Percentiles rank a stretch among this genome's conserved stretches.
Conservation (phyloP, 1,284 basidiomycete genomes). For the Ustilago hordei region DNA sequence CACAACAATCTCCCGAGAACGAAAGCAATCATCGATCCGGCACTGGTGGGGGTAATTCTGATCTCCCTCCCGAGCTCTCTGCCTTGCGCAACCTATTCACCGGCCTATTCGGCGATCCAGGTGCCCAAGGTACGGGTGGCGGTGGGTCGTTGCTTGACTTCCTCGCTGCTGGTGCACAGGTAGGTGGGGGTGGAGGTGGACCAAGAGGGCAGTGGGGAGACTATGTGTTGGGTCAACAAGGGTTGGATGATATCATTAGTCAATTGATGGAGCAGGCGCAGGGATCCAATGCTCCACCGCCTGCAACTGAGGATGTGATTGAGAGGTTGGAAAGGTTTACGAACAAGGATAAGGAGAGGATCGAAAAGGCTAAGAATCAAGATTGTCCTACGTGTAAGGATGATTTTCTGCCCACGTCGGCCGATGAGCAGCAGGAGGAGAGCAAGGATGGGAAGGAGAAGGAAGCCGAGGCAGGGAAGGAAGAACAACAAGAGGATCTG, state of each 20-base stretch:
- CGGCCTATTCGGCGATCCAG: conserved; percentile 52
- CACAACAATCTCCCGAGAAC: conserved; percentile 22
- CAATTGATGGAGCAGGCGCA: conserved; percentile 65
- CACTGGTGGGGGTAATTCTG: conserved; percentile 2
- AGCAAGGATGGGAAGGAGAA: neutral
- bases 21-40: neutral
- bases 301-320: conserved; percentile 58
- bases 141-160: conserved; percentile 50
- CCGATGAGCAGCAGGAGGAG: neutral
- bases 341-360: conserved; percentile 24
- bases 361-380: conserved; percentile 50
- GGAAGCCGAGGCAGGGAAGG: conserved; percentile 20
- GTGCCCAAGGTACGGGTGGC: conserved; percentile 7
- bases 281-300: conserved; percentile 54
- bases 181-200: conserved; percentile 26
- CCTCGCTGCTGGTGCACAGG: conserved; percentile 35
- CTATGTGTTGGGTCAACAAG: conserved; percentile 60
- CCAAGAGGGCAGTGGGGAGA: conserved; percentile 53
- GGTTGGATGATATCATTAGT: conserved; percentile 63
- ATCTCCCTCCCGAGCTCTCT: conserved; percentile 53
- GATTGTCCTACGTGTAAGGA: conserved; percentile 66
- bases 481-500: conserved; percentile 53
- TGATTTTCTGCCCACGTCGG: conserved; percentile 40
- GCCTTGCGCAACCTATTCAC: conserved; percentile 57
- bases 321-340: conserved; percentile 53